Evolutionary conservation across 2,329 filamentous ascomycete genomes (phyloP).

Genomic region (Aspergillus aculeatus): DNA sequence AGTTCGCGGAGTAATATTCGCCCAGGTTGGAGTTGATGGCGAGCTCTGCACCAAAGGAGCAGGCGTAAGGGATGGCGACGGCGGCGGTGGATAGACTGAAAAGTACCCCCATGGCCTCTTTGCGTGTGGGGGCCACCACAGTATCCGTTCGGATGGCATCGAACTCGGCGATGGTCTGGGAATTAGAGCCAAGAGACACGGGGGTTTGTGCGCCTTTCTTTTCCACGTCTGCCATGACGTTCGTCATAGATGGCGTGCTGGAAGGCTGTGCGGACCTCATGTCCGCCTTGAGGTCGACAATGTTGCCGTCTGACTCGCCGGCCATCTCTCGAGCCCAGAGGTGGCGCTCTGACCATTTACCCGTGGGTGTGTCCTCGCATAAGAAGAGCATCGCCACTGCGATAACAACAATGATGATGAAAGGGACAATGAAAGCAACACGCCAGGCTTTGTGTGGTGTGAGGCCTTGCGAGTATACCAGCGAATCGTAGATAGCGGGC

Average conservation of each 20-base stretch:
- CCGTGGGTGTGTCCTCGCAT: constrained; percentile 79
- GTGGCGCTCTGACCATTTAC: constrained; percentile 74
- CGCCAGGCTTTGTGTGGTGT: constrained; percentile 73
- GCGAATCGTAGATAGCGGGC: constrained; percentile 81
- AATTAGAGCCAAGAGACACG: constrained; percentile 33
- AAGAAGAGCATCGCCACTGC: constrained; percentile 69
- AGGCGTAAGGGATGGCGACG: constrained; percentile 56
- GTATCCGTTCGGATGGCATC: constrained; percentile 59
- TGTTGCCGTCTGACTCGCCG: constrained; percentile 24
- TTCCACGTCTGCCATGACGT: constrained; percentile 29
- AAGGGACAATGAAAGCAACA: constrained; percentile 78
- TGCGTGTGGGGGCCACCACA: constrained; percentile 60
- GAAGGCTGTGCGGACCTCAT: constrained; percentile 23
- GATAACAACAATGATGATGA: constrained; percentile 68
- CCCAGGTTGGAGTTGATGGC: constrained; percentile 62
- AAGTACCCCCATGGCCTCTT: constrained; percentile 61
- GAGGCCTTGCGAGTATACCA: constrained; percentile 61
- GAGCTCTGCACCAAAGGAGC: constrained; percentile 61
- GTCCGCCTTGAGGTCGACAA: constrained; percentile 31
- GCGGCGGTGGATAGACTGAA: constrained; percentile 60
- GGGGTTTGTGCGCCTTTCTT: constrained; percentile 33
- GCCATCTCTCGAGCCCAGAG: constrained; percentile 51
- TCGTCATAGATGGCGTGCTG: constrained; percentile 26
- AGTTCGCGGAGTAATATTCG: constrained; percentile 58
- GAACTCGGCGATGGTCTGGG: constrained; percentile 49